Base-by-base conservation (phyloP, 805 yeast genomes). In the Pichia thaimueangensis region DNA sequence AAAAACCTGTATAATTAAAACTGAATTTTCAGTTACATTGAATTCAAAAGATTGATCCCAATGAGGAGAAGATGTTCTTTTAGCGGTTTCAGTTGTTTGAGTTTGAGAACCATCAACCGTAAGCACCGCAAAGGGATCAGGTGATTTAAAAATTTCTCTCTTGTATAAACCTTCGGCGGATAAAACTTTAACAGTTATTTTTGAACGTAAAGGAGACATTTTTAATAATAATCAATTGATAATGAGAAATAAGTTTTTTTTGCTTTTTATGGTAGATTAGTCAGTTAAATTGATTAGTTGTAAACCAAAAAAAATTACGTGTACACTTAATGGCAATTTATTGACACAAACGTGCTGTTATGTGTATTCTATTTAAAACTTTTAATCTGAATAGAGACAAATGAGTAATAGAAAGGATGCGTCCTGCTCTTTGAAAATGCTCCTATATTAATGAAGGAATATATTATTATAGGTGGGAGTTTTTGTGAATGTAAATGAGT, bases 61-160 rank as follows among this genome's bases (percentile, higher is more conserved):
- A 65, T 89, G 93, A 10, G 99, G 99, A 57, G 93, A 87, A 53
- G 91, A 69, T 3, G 97, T 93, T 65, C 86, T 88, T 58, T 87
- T 86, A 24, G 94, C 93, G 28, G 95, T 93, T 39, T 87, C 79
- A 2, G 99, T 93, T 16, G 96, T 84, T 58, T 87, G 87, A 2
- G 97, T 93, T 60, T 93, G 98, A 17, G 86, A 80, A 4, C 97
- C 97, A 63, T 93, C 98, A n/a, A 93, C 89, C 11, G 97, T 91
- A 48, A 93, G 70, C 28, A 93, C 97, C 2, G 97, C 96, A 67
- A 93, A 93, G 10, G 99, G 98, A 63, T 93, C 98, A 2, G 99
- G 98, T 48, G 89, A 85, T 44, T 95, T 79, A 61, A 89, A 86
- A 20, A 93, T 89, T 63, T 93, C 99, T 49, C 99, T 75, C 65